Percentiles rank a stretch among this genome's conserved stretches.
Evolutionary conservation across 1,139 yeast species (phyloP).

Genomic region (Sugiyamaella xylanicola): DNA sequence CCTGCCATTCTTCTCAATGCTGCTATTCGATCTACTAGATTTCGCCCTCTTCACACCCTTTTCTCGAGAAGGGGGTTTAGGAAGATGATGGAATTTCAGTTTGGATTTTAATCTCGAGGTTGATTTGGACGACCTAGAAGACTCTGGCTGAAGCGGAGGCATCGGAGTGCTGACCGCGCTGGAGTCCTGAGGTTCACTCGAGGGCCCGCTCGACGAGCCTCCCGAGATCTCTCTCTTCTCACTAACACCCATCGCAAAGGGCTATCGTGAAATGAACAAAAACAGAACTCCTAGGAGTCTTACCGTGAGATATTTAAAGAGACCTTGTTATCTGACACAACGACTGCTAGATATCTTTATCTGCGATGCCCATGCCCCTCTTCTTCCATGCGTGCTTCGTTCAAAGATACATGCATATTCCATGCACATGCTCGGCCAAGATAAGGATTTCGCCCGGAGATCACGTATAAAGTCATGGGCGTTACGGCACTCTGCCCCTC

Average conservation of each 20-base stretch:
- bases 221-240: not conserved
- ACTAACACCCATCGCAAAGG: not conserved
- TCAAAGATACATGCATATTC: not conserved
- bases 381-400: not conserved
- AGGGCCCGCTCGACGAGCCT: not conserved
- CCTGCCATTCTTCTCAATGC: not conserved
- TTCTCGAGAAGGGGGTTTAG: slow-evolving; percentile 9
- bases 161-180: not conserved
- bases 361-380: not conserved
- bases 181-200: not conserved
- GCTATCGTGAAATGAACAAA: too few relatives aligned
- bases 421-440: not conserved
- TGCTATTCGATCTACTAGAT: not conserved
- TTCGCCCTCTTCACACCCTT: not conserved
- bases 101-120: slow-evolving; percentile 1
- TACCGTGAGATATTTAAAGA: too few relatives aligned
- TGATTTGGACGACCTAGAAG: not conserved
- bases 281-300: too few relatives aligned
- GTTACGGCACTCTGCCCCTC: not conserved
- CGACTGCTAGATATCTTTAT: not conserved
- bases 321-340: not conserved
- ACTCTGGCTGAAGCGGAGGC: not conserved
- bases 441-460: not conserved
- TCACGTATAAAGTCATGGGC: not conserved
- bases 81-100: slow-evolving; percentile 12